Conservation (phyloP, 768 basidiomycete species). For the Pleurotus pulmonarius region DNA sequence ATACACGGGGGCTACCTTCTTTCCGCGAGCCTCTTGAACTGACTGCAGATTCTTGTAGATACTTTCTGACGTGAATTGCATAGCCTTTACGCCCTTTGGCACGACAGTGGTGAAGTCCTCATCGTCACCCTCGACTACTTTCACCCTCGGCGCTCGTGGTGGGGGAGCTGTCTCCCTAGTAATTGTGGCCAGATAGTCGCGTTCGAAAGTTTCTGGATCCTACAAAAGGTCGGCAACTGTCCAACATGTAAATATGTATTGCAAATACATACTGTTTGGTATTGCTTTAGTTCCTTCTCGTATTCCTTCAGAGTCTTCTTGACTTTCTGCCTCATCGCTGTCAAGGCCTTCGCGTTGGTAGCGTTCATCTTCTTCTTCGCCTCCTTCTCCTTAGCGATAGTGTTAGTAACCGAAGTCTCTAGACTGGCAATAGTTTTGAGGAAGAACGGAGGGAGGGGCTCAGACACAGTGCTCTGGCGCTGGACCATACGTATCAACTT, state of each 20-base stretch:
- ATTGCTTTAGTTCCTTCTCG: slow-evolving; percentile 76
- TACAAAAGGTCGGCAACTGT: slow-evolving; percentile 24
- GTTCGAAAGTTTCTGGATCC: slow-evolving; percentile 89
- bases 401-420: slow-evolving; percentile 69
- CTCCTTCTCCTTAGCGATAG: slow-evolving; percentile 83
- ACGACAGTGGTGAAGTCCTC: slow-evolving; percentile 90
- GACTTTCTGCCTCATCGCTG: slow-evolving; percentile 97
- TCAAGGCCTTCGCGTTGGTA: slow-evolving; percentile 88
- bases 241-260: not conserved
- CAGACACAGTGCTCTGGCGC: slow-evolving; percentile 79
- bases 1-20: slow-evolving; percentile 60
- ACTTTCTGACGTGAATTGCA: slow-evolving; percentile 77
- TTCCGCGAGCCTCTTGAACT: slow-evolving; percentile 91
- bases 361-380: slow-evolving; percentile 97
- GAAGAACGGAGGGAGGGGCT: slow-evolving; percentile 85
- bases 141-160: slow-evolving; percentile 27
- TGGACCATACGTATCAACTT: slow-evolving; percentile 90
- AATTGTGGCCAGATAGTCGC: slow-evolving; percentile 58
- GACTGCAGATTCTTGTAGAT: slow-evolving; percentile 92
- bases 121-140: slow-evolving; percentile 28
- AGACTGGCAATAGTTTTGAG: slow-evolving; percentile 70
- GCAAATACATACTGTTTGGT: slow-evolving; percentile 58
- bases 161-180: slow-evolving; percentile 31
- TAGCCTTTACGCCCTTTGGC: slow-evolving; percentile 71
- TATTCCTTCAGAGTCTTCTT: slow-evolving; percentile 90